phyloP scores from a whole-genome alignment of 768 basidiomycete genomes.

The Cytidiella melzeri region DNA sequence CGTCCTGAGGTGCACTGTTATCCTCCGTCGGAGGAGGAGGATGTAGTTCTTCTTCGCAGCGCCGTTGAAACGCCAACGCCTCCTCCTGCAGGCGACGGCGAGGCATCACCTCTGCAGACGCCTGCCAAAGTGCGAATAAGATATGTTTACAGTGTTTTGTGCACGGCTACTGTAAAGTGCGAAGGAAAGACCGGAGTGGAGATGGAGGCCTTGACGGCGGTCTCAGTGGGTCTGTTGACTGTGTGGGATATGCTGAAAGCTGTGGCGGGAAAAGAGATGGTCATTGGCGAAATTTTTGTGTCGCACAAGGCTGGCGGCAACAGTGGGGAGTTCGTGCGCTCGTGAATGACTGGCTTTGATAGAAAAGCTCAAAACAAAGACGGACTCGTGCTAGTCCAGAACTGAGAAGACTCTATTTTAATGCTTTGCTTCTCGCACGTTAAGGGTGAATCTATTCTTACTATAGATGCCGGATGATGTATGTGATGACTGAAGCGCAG shows the following conservation, averaged over 20 bases:
- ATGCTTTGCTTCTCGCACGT: too few relatives aligned
- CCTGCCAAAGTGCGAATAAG: slow-evolving; percentile 12
- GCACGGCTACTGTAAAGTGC: slow-evolving; percentile 64
- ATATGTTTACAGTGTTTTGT: slow-evolving; percentile 57
- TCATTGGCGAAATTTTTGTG: slow-evolving; percentile 64
- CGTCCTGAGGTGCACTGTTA: slow-evolving; percentile 33
- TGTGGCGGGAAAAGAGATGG: slow-evolving; percentile 83
- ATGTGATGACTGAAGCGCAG: too few relatives aligned
- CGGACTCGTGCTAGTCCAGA: too few relatives aligned
- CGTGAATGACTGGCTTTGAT: too few relatives aligned
- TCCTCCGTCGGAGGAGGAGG: slow-evolving; percentile 10
- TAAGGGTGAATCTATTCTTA: too few relatives aligned
- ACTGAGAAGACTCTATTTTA: too few relatives aligned
- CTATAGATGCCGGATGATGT: too few relatives aligned
- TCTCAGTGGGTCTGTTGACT: slow-evolving; percentile 69
- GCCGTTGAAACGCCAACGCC: slow-evolving; percentile 8
- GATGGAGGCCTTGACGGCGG: slow-evolving; percentile 91
- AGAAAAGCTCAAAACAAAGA: too few relatives aligned
- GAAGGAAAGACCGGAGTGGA: slow-evolving; percentile 84
- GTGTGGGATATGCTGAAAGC: slow-evolving; percentile 95
- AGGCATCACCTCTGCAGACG: neutral
- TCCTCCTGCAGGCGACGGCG: neutral
- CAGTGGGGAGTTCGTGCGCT: slow-evolving; percentile 59
- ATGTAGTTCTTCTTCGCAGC: neutral
- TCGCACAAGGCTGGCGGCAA: slow-evolving; percentile 65